A percentile compares a stretch with the other conserved stretches of the same genome.
Evolutionary conservation across 2,329 filamentous ascomycete genomes (phyloP).

Genomic region (Ceratocystis destructans): DNA sequence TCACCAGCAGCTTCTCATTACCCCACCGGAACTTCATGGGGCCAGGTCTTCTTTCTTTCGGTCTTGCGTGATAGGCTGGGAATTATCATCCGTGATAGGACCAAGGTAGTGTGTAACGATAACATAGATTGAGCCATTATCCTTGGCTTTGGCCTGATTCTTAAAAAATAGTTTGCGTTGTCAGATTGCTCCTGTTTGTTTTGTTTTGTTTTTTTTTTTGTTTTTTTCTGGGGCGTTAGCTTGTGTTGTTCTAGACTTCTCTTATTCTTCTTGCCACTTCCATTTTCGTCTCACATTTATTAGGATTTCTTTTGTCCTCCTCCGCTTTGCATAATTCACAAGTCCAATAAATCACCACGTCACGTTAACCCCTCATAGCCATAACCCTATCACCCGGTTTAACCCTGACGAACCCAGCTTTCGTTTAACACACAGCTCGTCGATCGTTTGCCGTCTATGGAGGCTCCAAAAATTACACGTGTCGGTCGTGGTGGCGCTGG

Average conservation of each 20-base stretch:
- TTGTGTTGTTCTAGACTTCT: too few relatives aligned
- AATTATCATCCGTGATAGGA: neutral
- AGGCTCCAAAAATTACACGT: slow-evolving; percentile 5
- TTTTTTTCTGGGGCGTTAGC: neutral
- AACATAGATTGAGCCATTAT: neutral
- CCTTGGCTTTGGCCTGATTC: too few relatives aligned
- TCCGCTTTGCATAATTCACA: neutral
- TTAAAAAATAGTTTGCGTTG: too few relatives aligned
- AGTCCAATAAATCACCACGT: neutral
- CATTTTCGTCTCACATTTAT: too few relatives aligned
- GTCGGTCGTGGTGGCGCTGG: slow-evolving; percentile 49
- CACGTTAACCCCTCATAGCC: neutral
- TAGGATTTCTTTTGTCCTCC: neutral
- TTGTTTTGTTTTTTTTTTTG: neutral
- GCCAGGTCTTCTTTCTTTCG: neutral
- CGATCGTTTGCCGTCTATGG: neutral
- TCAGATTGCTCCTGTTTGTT: neutral
- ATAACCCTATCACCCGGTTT: neutral
- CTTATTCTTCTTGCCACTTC: too few relatives aligned
- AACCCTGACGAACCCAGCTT: neutral
- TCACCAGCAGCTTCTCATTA: neutral
- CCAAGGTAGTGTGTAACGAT: neutral
- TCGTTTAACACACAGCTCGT: neutral
- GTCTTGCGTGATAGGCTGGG: neutral
- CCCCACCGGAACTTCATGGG: neutral